These are phyloP conservation scores for Asterochloris erici DNA, from an alignment of 139 green algal genomes.

Conservation along the genomic window DNA sequence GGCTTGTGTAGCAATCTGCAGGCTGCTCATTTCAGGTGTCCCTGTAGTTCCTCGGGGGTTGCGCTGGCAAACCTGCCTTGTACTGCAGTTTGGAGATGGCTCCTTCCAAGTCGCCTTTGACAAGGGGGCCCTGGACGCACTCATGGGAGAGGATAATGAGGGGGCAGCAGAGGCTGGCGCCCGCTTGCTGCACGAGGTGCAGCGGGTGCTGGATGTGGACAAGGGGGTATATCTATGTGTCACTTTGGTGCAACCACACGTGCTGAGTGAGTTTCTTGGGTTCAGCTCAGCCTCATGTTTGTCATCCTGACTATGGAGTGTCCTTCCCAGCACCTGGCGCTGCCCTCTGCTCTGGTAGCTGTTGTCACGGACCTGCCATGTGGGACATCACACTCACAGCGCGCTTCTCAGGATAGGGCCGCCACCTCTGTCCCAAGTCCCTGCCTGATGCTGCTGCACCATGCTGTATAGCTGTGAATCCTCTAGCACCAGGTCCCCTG, in stretches of 20 bases:
- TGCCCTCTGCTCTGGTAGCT: neutral
- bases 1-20: no score
- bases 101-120: conserved; percentile 51
- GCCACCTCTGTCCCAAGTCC: neutral
- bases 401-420: no score
- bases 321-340: neutral
- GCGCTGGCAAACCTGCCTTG: neutral
- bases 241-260: conserved; percentile 48
- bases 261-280: conserved; percentile 31
- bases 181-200: conserved; percentile 33
- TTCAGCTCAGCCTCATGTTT: neutral
- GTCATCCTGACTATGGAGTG: neutral
- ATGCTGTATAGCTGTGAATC: neutral
- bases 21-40: no score
- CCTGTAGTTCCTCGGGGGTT: no score
- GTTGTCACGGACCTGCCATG: neutral
- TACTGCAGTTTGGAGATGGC: conserved; percentile 41
- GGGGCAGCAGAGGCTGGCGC: conserved; percentile 11
- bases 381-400: no score
- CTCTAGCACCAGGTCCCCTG: no score
- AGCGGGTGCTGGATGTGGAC: conserved; percentile 18
- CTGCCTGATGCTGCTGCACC: neutral
- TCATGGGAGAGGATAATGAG: conserved; percentile 46
- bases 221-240: conserved; percentile 43
- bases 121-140: conserved; percentile 62